Percentiles rank a stretch among this genome's conserved stretches.
phyloP scores from a whole-genome alignment of 352 stramenopile species.

The Pythium insidiosum region DNA sequence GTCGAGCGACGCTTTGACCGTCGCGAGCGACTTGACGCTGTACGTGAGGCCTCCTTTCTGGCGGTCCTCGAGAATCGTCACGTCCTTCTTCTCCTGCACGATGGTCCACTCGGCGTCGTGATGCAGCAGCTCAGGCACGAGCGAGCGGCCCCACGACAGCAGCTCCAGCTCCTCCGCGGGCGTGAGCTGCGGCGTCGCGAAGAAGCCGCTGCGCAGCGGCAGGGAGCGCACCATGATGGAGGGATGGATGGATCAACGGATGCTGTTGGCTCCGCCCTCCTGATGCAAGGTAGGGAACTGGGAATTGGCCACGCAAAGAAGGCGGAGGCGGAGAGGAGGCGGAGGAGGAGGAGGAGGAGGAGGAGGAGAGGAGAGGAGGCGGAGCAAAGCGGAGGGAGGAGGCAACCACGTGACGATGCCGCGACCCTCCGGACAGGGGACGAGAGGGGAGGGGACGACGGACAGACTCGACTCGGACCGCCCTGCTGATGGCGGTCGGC shows the following conservation, averaged over 20 bases:
- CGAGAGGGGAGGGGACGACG: background rate
- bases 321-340: constrained; percentile 6
- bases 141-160: constrained; percentile 60
- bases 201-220: constrained; percentile 72
- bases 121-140: constrained; percentile 60
- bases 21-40: constrained; percentile 53
- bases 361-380: constrained; percentile 1
- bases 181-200: constrained; percentile 51
- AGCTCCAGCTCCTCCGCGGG: constrained; percentile 59
- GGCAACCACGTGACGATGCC: background rate
- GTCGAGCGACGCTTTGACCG: constrained; percentile 49
- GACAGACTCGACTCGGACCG: background rate
- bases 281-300: background rate
- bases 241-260: background rate
- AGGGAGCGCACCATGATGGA: constrained; percentile 66
- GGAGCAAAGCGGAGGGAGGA: background rate
- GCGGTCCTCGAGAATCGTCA: constrained; percentile 65
- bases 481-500: background rate
- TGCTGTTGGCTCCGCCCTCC: background rate
- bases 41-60: constrained; percentile 80
- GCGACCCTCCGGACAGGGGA: background rate
- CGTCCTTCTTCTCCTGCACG: constrained; percentile 59
- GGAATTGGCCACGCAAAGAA: background rate
- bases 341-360: too few species aligned
- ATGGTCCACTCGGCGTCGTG: constrained; percentile 73